Conservation (phyloP, 345 rosid species). For the Gossypium sturtianum region DNA sequence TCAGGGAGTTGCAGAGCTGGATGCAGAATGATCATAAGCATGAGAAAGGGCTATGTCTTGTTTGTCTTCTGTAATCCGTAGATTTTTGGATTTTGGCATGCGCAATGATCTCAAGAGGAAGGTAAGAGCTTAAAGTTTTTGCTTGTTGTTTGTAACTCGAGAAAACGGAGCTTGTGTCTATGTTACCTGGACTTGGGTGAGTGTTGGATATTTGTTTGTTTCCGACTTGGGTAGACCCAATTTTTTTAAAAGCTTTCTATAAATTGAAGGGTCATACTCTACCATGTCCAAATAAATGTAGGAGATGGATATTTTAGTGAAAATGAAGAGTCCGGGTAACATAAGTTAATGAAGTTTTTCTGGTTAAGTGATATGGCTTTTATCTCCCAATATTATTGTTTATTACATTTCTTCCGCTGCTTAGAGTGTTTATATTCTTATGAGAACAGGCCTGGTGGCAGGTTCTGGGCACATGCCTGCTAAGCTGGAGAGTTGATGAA, state of each 20-base stretch:
- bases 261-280: not conserved
- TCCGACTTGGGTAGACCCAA: not conserved
- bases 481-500: not conserved
- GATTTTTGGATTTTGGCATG: not conserved
- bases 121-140: constrained; percentile 7
- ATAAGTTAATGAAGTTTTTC: not conserved
- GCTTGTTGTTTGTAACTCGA: not conserved
- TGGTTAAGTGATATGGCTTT: too few species aligned
- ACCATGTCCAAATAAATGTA: not conserved
- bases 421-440: not conserved
- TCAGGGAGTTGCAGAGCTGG: not conserved
- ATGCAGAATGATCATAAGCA: not conserved
- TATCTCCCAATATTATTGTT: not conserved
- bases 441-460: constrained; percentile 11
- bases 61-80: not conserved
- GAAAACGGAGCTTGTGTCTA: not conserved
- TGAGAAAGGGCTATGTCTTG: not conserved
- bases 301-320: not conserved
- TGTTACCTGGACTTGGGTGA: not conserved
- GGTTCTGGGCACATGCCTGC: constrained; percentile 3
- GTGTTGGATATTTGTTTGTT: not conserved
- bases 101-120: not conserved
- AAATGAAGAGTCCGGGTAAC: not conserved
- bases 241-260: not conserved
- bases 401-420: not conserved